Conservation (phyloP, 2,329 filamentous ascomycete species). For the Zarea fungicola region DNA sequence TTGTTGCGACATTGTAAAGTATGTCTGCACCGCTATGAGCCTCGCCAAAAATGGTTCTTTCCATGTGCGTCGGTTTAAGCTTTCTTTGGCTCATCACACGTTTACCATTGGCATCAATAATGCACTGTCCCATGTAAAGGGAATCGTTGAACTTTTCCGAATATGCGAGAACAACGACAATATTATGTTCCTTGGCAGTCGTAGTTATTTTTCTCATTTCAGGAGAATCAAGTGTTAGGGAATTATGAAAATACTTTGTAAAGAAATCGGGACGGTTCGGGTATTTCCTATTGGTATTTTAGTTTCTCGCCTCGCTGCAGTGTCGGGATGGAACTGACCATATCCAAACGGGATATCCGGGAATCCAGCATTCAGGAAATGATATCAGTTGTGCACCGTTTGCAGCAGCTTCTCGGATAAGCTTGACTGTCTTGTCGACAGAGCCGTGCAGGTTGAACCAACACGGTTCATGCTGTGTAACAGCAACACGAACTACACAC, state of each 20-base stretch:
- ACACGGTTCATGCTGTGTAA: no score
- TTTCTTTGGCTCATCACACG: slow-evolving; percentile 39
- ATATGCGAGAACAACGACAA: slow-evolving; percentile 41
- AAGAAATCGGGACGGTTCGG: no score
- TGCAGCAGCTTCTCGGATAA: no score
- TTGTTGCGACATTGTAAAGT: slow-evolving; percentile 35
- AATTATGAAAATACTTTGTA: slow-evolving; percentile 40
- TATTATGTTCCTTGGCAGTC: slow-evolving; percentile 28
- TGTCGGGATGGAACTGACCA: no score
- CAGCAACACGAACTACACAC: no score
- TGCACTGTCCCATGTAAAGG: slow-evolving; percentile 41
- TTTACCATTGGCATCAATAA: slow-evolving; percentile 37
- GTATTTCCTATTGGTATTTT: no score
- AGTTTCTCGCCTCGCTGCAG: no score
- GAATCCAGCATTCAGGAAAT: no score
- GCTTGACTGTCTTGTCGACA: no score
- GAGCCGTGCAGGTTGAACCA: no score
- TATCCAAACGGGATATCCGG: no score
- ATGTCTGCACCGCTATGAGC: slow-evolving; percentile 31
- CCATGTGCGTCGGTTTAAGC: slow-evolving; percentile 50
- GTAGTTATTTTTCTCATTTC: slow-evolving; percentile 33
- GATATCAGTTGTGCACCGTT: no score
- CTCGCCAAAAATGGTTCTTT: slow-evolving; percentile 46
- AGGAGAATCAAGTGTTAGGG: slow-evolving; percentile 33
- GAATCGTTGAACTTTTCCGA: slow-evolving; percentile 33